A percentile compares a stretch with the other conserved stretches of the same genome.
Conservation (phyloP, 163 green algal genomes). For the Scenedesmus sp. region DNA sequence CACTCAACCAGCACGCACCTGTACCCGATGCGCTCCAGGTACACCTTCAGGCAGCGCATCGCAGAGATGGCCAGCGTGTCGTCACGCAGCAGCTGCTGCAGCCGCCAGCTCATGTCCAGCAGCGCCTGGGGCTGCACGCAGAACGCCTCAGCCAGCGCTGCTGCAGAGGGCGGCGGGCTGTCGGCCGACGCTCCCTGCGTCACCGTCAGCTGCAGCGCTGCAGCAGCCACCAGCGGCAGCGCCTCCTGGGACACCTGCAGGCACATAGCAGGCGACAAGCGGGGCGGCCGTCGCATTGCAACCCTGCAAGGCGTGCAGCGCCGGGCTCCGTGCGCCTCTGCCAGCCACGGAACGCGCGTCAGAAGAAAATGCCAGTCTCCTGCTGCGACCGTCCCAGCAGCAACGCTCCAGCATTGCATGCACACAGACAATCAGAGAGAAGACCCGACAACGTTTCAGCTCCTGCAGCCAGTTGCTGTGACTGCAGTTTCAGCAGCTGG, state of each 20-base stretch:
- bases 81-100: slow-evolving; percentile 64
- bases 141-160: not conserved
- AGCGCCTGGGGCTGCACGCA: slow-evolving; percentile 5
- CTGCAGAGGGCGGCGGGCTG: not conserved
- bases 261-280: not conserved
- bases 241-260: slow-evolving; percentile 58
- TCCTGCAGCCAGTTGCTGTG: too few species aligned
- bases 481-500: too few species aligned
- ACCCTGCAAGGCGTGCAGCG: too few species aligned
- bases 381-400: too few species aligned
- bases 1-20: slow-evolving; percentile 23
- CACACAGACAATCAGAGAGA: too few species aligned
- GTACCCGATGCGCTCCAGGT: slow-evolving; percentile 83
- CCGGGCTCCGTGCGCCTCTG: too few species aligned
- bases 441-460: too few species aligned
- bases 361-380: too few species aligned
- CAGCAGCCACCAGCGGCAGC: slow-evolving; percentile 58
- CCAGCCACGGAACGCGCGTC: too few species aligned
- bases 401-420: too few species aligned
- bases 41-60: slow-evolving; percentile 85
- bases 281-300: too few species aligned
- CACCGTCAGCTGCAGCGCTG: slow-evolving; percentile 56
- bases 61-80: slow-evolving; percentile 80
- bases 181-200: slow-evolving; percentile 57
- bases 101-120: slow-evolving; percentile 34